Evolutionary conservation across 2,329 filamentous ascomycete species (phyloP), one percentile per base, ranked within the genome.

Genomic region (Epichloe scottii): DNA sequence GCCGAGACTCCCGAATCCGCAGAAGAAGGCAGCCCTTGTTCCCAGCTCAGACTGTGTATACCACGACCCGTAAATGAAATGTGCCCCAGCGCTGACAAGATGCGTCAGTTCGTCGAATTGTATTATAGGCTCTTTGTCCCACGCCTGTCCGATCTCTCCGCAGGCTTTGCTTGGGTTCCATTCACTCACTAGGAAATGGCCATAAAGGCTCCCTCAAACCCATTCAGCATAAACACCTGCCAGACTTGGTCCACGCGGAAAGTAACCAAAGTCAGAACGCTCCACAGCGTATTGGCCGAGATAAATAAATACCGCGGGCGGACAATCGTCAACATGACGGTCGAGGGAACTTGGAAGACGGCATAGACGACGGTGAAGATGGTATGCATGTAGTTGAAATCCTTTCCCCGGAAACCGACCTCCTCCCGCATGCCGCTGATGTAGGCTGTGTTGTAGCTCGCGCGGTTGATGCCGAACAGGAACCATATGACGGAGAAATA

Each of bases 401-500:
- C 63, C 46, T 68, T 69, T 14, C 67, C 68, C 39, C 64, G 50
- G 46, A 70, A 69, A 6, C 59, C 49, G 2, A 70, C 52, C 1
- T 66, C 67, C 34, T 67, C 65, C 38, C 63, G 61, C 68, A 70
- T 70, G 19, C 68, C 67, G 48, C 67, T 69, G 51, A 71, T 70
- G 55, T 70, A 71, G 3, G 68, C 68, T 0, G 67, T 69, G 34
- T 59, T 66, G 53, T 73, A 73, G 54, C 66, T 70, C 30, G 70
- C 64, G 11, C 70, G 63, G 5, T 70, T 71, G 46, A 73, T 63
- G 30, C 71, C 71, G 51, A 73, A 73, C 3, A 73, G 59, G 48
- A 73, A 73, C 71, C 70, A 73, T n/a, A 73, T 67, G 12, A 72
- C 57, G 0, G 69, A 71, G 54, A 73, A 72, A 53, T 73, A 73